phyloP scores from a whole-genome alignment of 2,329 filamentous ascomycete genomes.

The Periconia digitata region DNA sequence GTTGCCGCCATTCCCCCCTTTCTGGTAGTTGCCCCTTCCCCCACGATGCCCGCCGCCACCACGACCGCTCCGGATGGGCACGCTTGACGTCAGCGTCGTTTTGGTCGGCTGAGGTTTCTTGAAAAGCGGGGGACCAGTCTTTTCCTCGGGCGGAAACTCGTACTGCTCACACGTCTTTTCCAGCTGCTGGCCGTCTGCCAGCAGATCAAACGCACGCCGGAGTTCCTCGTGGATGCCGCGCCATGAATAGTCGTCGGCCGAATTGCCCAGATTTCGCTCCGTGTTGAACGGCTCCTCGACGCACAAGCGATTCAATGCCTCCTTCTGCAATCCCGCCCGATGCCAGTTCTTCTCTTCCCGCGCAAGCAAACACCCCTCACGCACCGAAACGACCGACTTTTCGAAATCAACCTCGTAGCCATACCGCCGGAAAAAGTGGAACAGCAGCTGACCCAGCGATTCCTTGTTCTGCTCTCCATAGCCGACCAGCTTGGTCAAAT shows the following conservation, averaged over 20 bases:
- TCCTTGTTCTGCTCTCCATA: slow-evolving; percentile 82
- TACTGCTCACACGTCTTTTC: slow-evolving; percentile 85
- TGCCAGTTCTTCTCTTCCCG: slow-evolving; percentile 91
- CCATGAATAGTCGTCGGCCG: slow-evolving; percentile 93
- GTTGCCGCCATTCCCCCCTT: slow-evolving; percentile 46
- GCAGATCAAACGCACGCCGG: slow-evolving; percentile 80
- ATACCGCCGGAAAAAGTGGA: slow-evolving; percentile 94
- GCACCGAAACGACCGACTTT: slow-evolving; percentile 79
- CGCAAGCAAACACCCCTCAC: slow-evolving; percentile 74
- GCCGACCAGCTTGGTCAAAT: slow-evolving; percentile 71
- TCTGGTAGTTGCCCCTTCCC: slow-evolving; percentile 49
- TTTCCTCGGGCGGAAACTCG: slow-evolving; percentile 77
- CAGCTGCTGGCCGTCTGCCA: slow-evolving; percentile 73
- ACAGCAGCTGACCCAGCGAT: slow-evolving; percentile 80
- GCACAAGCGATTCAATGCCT: slow-evolving; percentile 72
- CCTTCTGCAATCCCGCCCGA: slow-evolving; percentile 53
- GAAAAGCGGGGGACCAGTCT: slow-evolving; percentile 55
- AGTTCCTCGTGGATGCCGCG: slow-evolving; percentile 88
- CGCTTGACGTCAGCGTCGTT: slow-evolving; percentile 55
- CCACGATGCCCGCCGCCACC: slow-evolving; percentile 50
- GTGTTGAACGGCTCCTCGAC: slow-evolving; percentile 97
- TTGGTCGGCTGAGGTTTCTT: slow-evolving; percentile 56
- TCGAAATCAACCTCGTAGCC: slow-evolving; percentile 92
- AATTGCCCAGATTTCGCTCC: slow-evolving; percentile 88
- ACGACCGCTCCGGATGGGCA: slow-evolving; percentile 52